Conservation (phyloP, 139 green algal genomes). For the Trebouxia sp. region DNA sequence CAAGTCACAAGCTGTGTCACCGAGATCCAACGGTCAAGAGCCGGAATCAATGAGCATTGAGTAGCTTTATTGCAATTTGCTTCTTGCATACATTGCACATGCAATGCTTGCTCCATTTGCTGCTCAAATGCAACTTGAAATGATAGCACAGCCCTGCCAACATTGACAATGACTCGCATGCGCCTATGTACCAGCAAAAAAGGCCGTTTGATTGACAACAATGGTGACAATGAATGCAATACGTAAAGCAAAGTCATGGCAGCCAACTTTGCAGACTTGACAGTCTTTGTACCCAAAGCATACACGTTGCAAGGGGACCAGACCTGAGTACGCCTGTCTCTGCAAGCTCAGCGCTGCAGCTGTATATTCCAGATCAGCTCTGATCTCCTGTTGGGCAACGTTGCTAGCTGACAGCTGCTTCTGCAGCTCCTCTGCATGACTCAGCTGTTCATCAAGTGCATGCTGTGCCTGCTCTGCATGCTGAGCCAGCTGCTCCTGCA, state of each 20-base stretch:
- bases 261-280: not conserved
- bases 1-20: not conserved
- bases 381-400: not conserved
- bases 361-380: not conserved
- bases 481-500: not conserved
- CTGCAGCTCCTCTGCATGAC: not conserved
- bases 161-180: no score
- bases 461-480: not conserved
- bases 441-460: not conserved
- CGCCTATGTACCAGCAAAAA: no score
- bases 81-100: no score
- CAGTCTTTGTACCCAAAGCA: not conserved
- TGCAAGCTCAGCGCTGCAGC: not conserved
- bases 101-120: no score
- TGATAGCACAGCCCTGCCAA: no score
- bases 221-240: no score
- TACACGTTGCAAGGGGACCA: not conserved
- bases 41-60: not conserved
- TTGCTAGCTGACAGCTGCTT: not conserved
- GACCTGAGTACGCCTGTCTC: not conserved
- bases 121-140: no score
- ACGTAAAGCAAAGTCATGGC: no score
- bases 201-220: no score
- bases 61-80: not conserved
- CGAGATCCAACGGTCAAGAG: no score